Conservation (phyloP, 768 basidiomycete species). For the Podaxis sp. region DNA sequence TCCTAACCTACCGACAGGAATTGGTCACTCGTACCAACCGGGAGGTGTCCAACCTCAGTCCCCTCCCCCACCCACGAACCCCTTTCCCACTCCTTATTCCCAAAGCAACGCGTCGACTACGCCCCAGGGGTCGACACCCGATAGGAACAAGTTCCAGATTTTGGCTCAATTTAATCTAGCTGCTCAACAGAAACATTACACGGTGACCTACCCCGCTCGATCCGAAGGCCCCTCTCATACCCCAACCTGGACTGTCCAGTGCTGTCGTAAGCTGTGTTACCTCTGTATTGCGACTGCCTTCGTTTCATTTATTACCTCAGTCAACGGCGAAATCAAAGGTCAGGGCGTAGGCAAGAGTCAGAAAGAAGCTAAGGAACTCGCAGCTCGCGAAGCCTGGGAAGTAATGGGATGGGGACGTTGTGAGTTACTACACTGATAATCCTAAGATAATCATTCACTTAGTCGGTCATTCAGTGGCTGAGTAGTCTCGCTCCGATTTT, state of each 20-base stretch:
- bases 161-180: conserved; percentile 52
- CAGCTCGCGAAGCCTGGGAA: neutral
- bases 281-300: neutral
- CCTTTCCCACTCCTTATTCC: neutral
- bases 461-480: no score
- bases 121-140: neutral
- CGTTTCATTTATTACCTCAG: neutral
- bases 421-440: no score
- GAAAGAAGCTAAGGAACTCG: neutral
- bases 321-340: neutral
- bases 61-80: neutral
- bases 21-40: neutral
- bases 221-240: conserved; percentile 32
- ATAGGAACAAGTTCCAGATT: conserved; percentile 23
- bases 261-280: neutral
- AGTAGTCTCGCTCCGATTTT: no score
- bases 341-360: neutral
- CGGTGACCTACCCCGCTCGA: conserved; percentile 44
- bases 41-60: neutral
- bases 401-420: neutral
- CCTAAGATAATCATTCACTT: no score
- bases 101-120: neutral
- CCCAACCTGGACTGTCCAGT: neutral
- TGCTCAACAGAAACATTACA: conserved; percentile 42
- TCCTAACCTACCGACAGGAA: neutral